Conservation (phyloP, 495 filamentous ascomycete species). For the Trichodelitschia bisporula region DNA sequence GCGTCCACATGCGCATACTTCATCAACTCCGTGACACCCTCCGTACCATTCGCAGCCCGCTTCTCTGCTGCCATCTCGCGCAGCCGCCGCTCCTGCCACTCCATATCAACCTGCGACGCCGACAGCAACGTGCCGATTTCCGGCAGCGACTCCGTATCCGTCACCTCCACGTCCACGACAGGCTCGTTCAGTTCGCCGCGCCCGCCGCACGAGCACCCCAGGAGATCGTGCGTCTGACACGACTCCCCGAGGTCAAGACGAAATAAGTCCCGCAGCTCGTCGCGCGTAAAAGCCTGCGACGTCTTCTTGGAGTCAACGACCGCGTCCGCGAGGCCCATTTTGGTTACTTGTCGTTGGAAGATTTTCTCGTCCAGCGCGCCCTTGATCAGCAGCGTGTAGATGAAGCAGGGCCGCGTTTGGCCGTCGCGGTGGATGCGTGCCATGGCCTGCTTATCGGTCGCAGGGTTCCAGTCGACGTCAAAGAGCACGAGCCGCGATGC, state of each 20-base stretch:
- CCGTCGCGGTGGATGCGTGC: conserved; percentile 61
- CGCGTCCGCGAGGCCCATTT: conserved; percentile 42
- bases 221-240: conserved; percentile 46
- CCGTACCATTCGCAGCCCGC: not conserved
- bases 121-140: not conserved
- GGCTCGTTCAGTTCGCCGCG: conserved; percentile 8
- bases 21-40: not conserved
- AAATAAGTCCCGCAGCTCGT: conserved; percentile 52
- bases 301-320: conserved; percentile 39
- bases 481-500: conserved; percentile 55
- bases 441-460: conserved; percentile 68
- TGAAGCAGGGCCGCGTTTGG: conserved; percentile 42
- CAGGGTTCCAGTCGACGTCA: conserved; percentile 68
- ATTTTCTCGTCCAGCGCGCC: conserved; percentile 68
- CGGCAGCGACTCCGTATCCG: not conserved
- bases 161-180: not conserved
- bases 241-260: conserved; percentile 30
- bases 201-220: conserved; percentile 44
- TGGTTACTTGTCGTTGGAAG: conserved; percentile 59
- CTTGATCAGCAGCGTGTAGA: conserved; percentile 49
- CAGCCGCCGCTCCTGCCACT: not conserved
- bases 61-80: not conserved
- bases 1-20: not conserved
- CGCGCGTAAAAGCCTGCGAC: conserved; percentile 33
- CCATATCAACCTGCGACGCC: not conserved